Percentiles rank a stretch among this genome's conserved stretches.
These are phyloP conservation scores for Aureobasidium sp. DNA, from an alignment of 2,329 filamentous ascomycete genomes.

Conservation along the genomic window DNA sequence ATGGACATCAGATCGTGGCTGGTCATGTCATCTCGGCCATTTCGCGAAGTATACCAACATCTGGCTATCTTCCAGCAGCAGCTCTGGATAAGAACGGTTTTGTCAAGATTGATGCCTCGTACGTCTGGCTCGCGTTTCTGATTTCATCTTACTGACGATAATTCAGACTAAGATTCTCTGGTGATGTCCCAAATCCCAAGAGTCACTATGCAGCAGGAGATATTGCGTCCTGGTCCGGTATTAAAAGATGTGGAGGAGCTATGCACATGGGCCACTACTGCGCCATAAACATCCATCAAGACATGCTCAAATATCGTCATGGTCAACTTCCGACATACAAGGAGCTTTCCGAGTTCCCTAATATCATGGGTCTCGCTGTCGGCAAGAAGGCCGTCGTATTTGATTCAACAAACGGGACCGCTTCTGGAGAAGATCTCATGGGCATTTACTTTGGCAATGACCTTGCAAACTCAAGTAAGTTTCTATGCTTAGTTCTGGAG, in stretches of 20 bases:
- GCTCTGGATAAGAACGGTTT: conserved; percentile 59
- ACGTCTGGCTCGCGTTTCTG: background rate
- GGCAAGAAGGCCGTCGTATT: conserved; percentile 63
- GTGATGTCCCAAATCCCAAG: conserved; percentile 48
- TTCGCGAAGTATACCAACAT: conserved; percentile 56
- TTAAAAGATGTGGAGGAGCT: conserved; percentile 70
- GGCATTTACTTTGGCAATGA: conserved; percentile 61
- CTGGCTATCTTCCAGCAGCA: conserved; percentile 53
- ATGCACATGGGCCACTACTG: conserved; percentile 60
- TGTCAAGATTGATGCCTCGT: conserved; percentile 48
- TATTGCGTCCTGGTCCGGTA: conserved; percentile 63
- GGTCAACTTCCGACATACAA: conserved; percentile 22
- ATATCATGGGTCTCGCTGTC: conserved; percentile 65
- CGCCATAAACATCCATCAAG: conserved; percentile 53
- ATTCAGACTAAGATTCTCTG: conserved; percentile 49
- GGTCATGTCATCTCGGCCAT: conserved; percentile 65
- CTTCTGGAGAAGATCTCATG: conserved; percentile 56
- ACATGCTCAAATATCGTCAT: conserved; percentile 55
- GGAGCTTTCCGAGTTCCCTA: conserved; percentile 40
- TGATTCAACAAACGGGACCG: conserved; percentile 50
- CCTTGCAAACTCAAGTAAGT: conserved; percentile 36
- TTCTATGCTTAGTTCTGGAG: background rate
- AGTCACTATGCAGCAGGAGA: conserved; percentile 66
- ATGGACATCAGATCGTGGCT: conserved; percentile 53
- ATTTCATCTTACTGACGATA: background rate